Evolutionary conservation across 2,329 filamentous ascomycete genomes (phyloP).

Genomic region (Cladosporium sp.): DNA sequence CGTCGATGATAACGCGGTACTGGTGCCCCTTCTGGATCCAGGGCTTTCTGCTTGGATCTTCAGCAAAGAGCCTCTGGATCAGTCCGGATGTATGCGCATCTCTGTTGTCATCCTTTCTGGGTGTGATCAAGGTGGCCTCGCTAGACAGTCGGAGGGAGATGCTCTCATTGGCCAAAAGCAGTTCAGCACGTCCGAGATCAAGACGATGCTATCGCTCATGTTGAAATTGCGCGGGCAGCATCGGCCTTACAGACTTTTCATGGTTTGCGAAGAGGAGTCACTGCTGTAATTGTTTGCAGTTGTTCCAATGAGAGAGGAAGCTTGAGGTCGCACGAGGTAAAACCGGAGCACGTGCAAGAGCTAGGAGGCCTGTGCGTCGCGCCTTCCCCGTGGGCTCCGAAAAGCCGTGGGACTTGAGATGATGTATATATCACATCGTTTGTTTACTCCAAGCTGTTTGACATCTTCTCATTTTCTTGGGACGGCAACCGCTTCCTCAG

Average conservation of each 20-base stretch:
- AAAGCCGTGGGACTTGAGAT: too few relatives aligned
- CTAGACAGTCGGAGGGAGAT: slow-evolving; percentile 1
- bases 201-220: slow-evolving; percentile 8
- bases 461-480: too few relatives aligned
- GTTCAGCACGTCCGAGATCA: slow-evolving; percentile 4
- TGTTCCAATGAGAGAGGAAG: slow-evolving; percentile 8
- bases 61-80: background rate
- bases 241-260: background rate
- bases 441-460: too few relatives aligned
- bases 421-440: too few relatives aligned
- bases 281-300: background rate
- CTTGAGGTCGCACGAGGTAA: slow-evolving; percentile 7
- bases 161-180: slow-evolving; percentile 1
- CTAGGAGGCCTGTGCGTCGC: slow-evolving; percentile 4
- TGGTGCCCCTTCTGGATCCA: slow-evolving; percentile 1
- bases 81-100: background rate
- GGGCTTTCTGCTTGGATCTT: background rate
- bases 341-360: slow-evolving; percentile 3
- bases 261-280: slow-evolving; percentile 6
- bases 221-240: slow-evolving; percentile 9
- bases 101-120: background rate
- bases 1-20: background rate
- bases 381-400: slow-evolving; percentile 5
- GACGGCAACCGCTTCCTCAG: too few relatives aligned
- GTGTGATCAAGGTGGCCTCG: background rate